Evolutionary conservation across 208 protist species (phyloP), one percentile per base, ranked within the genome.

Genomic region (Crithidia thermophila): DNA sequence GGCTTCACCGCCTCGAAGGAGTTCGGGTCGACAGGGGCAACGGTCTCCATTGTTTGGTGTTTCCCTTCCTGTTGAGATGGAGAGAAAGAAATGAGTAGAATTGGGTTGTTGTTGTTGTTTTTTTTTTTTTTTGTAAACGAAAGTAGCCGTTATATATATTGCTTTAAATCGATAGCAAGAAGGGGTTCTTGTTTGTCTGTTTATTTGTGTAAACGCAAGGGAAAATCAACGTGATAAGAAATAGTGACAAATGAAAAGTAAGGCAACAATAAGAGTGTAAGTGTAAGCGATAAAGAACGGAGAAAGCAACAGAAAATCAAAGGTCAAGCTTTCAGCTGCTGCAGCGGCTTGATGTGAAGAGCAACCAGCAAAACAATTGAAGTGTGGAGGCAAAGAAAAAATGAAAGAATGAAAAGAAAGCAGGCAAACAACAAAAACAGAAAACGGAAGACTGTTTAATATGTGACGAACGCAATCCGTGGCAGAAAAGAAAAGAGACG

Each of bases 1-100:
- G 67, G 34, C 55, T 85, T 81, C 66, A 94, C 72, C 14, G 77
- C 76, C 46, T 88, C 80, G 27, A 89, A 83, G 0, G 77, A 80
- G 77, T 91, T 88, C 4, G 72, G 61, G 33, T 85, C 75, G n/a
- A n/a, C 16, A 52, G 1, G 0, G 56, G 1, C 68, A 82, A n/a
- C n/a, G n/a, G n/a, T n/a, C n/a, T n/a, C n/a, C n/a, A n/a, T n/a
- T n/a, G n/a, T n/a, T n/a, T n/a, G n/a, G n/a, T n/a, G n/a, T n/a
- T n/a, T n/a, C n/a, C n/a, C n/a, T n/a, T 78, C 18, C n/a, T n/a
- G n/a, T n/a, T n/a, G 34, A 39, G 33, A 27, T 9, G 36, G 30
- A 62, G 34, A 23, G 58, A 46, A 34, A 10, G 6, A 72, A 45
- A 53, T 31, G 7, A 20, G 40, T 23, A 47, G 33, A 30, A 51